These are phyloP conservation scores for Cytospora chrysosperma DNA, from an alignment of 2,329 filamentous ascomycete species.

Conservation along the genomic window DNA sequence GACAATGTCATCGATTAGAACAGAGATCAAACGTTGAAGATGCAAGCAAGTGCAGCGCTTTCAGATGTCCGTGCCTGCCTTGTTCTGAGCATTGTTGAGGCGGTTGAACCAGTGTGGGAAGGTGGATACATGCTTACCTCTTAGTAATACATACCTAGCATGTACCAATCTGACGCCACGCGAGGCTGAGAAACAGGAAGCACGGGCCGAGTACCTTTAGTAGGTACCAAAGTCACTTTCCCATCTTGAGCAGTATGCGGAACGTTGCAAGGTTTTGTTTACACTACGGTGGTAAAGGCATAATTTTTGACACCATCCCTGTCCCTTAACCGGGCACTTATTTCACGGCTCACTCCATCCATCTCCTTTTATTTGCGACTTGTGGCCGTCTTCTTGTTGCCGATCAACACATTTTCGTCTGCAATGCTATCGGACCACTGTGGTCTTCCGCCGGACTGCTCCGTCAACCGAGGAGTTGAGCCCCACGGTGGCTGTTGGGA, in stretches of 20 bases:
- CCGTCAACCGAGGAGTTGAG: conserved; percentile 10
- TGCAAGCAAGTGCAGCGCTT: background rate
- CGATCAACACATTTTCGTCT: background rate
- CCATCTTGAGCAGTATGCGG: conserved; percentile 18
- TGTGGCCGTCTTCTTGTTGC: background rate
- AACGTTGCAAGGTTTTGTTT: conserved; percentile 1
- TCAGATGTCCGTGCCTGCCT: background rate
- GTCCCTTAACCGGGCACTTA: background rate
- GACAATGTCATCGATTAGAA: background rate
- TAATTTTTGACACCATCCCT: conserved; percentile 1
- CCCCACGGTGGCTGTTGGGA: conserved; percentile 12
- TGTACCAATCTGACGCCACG: conserved; percentile 9
- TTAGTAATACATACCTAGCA: no score
- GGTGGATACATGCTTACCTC: no score
- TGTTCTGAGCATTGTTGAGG: background rate
- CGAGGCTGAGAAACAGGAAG: conserved; percentile 6
- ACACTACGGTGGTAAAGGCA: no score
- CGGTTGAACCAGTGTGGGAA: background rate
- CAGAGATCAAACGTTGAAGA: background rate
- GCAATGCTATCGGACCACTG: background rate
- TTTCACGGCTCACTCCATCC: background rate
- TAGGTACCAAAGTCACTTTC: conserved; percentile 25
- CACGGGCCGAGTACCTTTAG: background rate
- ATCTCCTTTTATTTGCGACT: background rate
- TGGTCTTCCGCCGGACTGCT: conserved; percentile 8